Base-by-base conservation (phyloP, 1,284 basidiomycete species). In the Heterobasidion irregulare region DNA sequence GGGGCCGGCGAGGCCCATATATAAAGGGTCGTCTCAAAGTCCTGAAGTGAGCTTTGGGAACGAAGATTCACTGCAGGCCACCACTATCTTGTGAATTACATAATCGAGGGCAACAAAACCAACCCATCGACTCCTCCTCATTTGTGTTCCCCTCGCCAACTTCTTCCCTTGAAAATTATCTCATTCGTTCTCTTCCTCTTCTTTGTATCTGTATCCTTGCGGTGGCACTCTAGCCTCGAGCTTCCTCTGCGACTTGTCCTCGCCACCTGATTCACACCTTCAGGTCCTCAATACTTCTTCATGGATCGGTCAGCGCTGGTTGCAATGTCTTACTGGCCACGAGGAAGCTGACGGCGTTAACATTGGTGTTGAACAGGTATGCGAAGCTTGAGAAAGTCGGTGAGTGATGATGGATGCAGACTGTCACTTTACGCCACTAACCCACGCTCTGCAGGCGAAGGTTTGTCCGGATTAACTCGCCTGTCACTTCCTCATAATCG, bases 341-440 rank as follows among this genome's bases (percentile, higher is more conserved):
- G 58, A 58, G 59, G 54, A 47, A 41, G 48, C 32, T 44, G 16
- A 18, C 43, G 9, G 19, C 15, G 5, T 18, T 13, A 41, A 8
- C 50, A 18, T 47, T 44, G 36, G 41, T 18, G 47, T n/a, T 57
- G 52, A 44, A 43, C 63, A 84, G 83, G 59, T 85, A 85, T 65
- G 78, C 80, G 60, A 85, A 84, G 72, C 76, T 85, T 61, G 83
- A 85, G 70, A 85, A 85, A 83, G 78, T 84, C 65, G 84, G 84
- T 87, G 73, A 71, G 84, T 84, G 60, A 8, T 19, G 43, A 15
- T 33, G 52, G 18, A 32, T 15, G 18, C 26, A 35, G 12, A 3
- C 13, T 44, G 26, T 48, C 44, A 1, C 19, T 12, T 7, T 12
- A 36, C n/a, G 5, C 16, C 6, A 36, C 45, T 56, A 15, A 56